These are phyloP conservation scores for Ailanthus altissimus DNA, from an alignment of 345 rosid species.

Conservation along the genomic window DNA sequence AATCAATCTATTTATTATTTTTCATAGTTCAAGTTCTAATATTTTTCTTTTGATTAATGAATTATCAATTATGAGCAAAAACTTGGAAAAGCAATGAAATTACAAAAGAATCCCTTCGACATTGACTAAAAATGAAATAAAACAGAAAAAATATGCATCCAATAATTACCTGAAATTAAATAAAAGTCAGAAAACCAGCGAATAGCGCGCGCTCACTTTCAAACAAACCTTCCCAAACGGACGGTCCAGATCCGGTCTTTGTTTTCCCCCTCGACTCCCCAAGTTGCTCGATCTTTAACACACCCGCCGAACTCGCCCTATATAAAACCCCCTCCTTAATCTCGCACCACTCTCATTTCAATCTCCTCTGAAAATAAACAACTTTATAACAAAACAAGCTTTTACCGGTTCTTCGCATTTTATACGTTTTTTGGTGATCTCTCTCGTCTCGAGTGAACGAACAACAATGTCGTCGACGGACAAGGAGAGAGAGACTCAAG, in stretches of 20 bases:
- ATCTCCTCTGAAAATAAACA: neutral
- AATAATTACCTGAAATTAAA: neutral
- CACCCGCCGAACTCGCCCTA: conserved; percentile 7
- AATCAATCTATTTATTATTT: no score
- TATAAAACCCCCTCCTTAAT: conserved; percentile 23
- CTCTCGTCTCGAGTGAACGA: neutral
- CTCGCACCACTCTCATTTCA: conserved; percentile 7
- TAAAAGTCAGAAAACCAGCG: conserved; percentile 9
- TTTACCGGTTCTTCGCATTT: conserved; percentile 9
- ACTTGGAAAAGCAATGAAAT: neutral
- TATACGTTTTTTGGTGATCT: conserved; percentile 14
- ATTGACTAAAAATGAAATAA: neutral
- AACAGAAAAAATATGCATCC: neutral
- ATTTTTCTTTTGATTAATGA: no score
- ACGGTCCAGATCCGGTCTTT: conserved; percentile 69
- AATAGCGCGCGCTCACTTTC: conserved; percentile 23
- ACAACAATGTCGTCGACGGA: conserved; percentile 58
- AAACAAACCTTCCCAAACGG: conserved; percentile 21
- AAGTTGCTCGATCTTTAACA: conserved; percentile 34
- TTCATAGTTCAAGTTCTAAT: no score
- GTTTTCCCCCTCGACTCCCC: conserved; percentile 31
- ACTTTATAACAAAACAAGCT: neutral
- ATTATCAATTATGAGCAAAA: no score
- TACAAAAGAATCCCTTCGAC: conserved; percentile 11
- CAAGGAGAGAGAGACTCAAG: conserved; percentile 79